Conservation (phyloP, 2,329 filamentous ascomycete species). For the Sclerotinia borealis region DNA sequence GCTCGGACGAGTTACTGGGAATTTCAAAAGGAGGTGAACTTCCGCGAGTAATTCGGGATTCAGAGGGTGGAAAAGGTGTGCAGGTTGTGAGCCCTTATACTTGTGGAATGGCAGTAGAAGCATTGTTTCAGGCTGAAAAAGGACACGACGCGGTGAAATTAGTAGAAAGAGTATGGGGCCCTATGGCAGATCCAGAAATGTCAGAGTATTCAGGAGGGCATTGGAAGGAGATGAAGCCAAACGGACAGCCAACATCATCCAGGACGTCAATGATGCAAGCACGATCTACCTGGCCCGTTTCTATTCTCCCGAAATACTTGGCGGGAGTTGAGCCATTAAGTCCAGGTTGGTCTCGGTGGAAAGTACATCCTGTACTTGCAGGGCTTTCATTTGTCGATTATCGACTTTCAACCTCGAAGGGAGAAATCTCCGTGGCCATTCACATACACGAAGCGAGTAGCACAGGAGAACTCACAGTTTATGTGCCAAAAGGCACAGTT, state of each 20-base stretch:
- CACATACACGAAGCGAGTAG: slow-evolving; percentile 12
- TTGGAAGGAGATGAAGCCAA: slow-evolving; percentile 23
- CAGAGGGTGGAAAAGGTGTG: slow-evolving; percentile 17
- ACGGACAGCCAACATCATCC: slow-evolving; percentile 16
- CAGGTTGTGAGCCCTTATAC: slow-evolving; percentile 23
- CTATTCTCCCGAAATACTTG: slow-evolving; percentile 21
- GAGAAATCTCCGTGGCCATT: slow-evolving; percentile 15
- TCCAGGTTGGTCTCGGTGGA: slow-evolving; percentile 17
- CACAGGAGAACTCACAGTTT: slow-evolving; percentile 14
- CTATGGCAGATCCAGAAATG: slow-evolving; percentile 19
- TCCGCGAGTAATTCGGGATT: slow-evolving; percentile 17
- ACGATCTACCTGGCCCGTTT: slow-evolving; percentile 25
- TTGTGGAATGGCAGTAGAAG: slow-evolving; percentile 21
- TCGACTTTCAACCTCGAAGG: slow-evolving; percentile 13
- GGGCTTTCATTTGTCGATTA: slow-evolving; percentile 18
- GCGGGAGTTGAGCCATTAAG: slow-evolving; percentile 19
- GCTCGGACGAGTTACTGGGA: slow-evolving; percentile 6
- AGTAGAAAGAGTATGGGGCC: slow-evolving; percentile 21
- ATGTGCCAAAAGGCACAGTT: slow-evolving; percentile 11
- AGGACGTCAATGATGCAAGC: slow-evolving; percentile 24
- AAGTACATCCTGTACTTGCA: slow-evolving; percentile 21
- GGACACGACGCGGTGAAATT: slow-evolving; percentile 16
- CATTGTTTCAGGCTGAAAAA: slow-evolving; percentile 14
- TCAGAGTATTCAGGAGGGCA: slow-evolving; percentile 23
- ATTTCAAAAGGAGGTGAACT: slow-evolving; percentile 10